Base-by-base conservation (phyloP, 768 basidiomycete genomes). In the Agrocybe praecox region DNA sequence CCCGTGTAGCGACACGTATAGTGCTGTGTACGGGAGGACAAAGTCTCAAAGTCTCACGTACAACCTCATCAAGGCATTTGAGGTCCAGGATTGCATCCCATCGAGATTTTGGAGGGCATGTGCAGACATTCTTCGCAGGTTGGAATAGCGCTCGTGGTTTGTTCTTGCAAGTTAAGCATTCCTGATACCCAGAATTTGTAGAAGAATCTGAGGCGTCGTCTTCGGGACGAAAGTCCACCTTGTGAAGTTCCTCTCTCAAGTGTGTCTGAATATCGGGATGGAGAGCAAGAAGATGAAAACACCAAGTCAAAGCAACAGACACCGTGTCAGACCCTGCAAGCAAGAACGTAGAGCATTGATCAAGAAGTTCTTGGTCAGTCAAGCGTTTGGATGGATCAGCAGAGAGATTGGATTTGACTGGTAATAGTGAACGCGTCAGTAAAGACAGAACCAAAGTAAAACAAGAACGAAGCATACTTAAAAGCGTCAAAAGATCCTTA, bases 301-400 rank as follows among this genome's bases (percentile, higher is more conserved):
- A 81, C 83, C 84, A 89, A 6, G 83, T 72, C 22, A 87, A 70
- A 18, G 83, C 78, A 8, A 85, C 72, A 6, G 83, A 75, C 26
- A 83, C 81, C 2, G 84, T 79, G 62, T 88, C 86, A 22, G 86
- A 83, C 12, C 88, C 87, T 2, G 80, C 85, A 42, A 86, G 81
- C 54, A 88, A 74, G 68, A 88, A 82, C 26, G 85, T 85, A n/a
- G 81, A 80, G 61, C 86, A 81, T 66, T 87, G 85, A 58, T 83
- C 82, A 8, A 86, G 71, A n/a, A 87, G 71, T 48, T 86, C 86
- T 24, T 77, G 65, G 58, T 89, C 88, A n/a, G 83, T 77, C 48
- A 89, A 67, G 15, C 77, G 74, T 58, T 75, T 73, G 6, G 75
- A 71, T 4, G 74, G 61, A 53, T 80, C 76, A 19, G 70, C 71